These are phyloP conservation scores for Aspergillus sp. DNA, from an alignment of 2,329 filamentous ascomycete species.

Conservation along the genomic window DNA sequence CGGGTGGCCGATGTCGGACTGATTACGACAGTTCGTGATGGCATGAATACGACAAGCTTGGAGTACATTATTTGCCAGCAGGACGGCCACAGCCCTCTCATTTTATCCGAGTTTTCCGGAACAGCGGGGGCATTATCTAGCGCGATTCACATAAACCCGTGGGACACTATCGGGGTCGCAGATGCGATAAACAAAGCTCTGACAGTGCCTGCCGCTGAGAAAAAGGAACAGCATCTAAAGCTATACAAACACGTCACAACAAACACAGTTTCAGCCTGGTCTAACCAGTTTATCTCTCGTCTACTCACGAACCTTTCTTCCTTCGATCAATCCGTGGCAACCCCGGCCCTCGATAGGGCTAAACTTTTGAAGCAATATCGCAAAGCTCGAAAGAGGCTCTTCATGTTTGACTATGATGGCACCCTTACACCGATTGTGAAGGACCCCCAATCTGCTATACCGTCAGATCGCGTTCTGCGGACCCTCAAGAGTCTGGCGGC, in stretches of 20 bases:
- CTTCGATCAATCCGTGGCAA: slow-evolving; percentile 71
- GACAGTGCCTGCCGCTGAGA: slow-evolving; percentile 68
- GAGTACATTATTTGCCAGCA: slow-evolving; percentile 94
- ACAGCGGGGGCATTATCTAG: slow-evolving; percentile 82
- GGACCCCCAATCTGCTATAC: slow-evolving; percentile 84
- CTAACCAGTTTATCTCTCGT: slow-evolving; percentile 72
- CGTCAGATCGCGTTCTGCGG: slow-evolving; percentile 76
- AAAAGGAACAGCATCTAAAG: slow-evolving; percentile 66
- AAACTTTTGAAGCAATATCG: slow-evolving; percentile 73
- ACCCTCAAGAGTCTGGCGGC: slow-evolving; percentile 76
- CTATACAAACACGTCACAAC: slow-evolving; percentile 82
- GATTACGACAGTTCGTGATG: slow-evolving; percentile 93
- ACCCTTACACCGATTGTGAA: slow-evolving; percentile 94
- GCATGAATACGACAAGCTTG: slow-evolving; percentile 96
- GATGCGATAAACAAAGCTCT: slow-evolving; percentile 79
- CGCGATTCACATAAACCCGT: slow-evolving; percentile 95
- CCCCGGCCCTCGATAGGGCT: slow-evolving; percentile 76
- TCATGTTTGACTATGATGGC: slow-evolving; percentile 99
- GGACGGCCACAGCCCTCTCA: slow-evolving; percentile 80
- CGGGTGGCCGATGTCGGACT: slow-evolving; percentile 86
- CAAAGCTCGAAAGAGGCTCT: slow-evolving; percentile 73
- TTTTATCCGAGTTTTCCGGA: slow-evolving; percentile 94
- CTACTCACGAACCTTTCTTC: slow-evolving; percentile 78
- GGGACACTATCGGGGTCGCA: slow-evolving; percentile 83
- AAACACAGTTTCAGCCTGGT: slow-evolving; percentile 86